phyloP scores from a whole-genome alignment of 768 basidiomycete species.

The Lactarius psammicola region DNA sequence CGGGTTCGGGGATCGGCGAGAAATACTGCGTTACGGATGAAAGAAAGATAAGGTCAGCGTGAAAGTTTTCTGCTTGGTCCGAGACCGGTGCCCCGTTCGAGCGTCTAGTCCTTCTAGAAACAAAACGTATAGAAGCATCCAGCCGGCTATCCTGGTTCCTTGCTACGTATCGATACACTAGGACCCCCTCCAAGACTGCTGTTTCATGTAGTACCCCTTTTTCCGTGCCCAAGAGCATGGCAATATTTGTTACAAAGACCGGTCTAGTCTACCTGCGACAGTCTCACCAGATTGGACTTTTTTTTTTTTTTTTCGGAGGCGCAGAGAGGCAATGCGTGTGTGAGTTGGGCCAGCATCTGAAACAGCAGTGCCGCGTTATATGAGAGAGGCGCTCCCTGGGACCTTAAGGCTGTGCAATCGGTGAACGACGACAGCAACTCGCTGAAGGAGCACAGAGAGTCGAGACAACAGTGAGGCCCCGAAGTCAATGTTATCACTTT shows the following conservation, averaged over 20 bases:
- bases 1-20: neutral
- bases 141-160: neutral
- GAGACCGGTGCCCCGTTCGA: neutral
- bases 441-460: neutral
- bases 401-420: neutral
- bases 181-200: neutral
- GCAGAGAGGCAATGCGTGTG: neutral
- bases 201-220: neutral
- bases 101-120: neutral
- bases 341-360: neutral
- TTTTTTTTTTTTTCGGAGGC: neutral
- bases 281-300: neutral
- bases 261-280: neutral
- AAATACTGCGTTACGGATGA: neutral
- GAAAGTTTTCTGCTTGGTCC: neutral
- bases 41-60: neutral
- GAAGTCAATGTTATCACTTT: neutral
- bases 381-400: neutral
- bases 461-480: neutral
- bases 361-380: neutral
- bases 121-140: neutral
- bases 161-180: neutral
- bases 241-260: neutral
- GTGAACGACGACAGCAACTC: constrained; percentile 1
- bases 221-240: neutral